phyloP scores from a whole-genome alignment of 805 yeast genomes.

The Scheffersomyces ergatensis region DNA sequence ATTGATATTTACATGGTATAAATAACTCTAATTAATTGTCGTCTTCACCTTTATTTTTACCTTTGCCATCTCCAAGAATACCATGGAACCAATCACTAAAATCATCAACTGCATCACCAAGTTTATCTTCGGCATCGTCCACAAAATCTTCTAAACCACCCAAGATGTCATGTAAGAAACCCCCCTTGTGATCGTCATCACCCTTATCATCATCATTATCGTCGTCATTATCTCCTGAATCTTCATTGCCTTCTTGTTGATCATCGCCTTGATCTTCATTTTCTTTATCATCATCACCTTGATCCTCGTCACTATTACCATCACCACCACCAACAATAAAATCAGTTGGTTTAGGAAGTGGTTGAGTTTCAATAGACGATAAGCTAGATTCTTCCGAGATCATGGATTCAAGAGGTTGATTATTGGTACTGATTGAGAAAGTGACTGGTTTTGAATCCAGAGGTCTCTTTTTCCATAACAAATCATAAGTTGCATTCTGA shows the following conservation, averaged over 20 bases:
- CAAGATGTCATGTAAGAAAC: constrained; percentile 12
- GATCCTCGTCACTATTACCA: neutral
- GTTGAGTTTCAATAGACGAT: constrained; percentile 11
- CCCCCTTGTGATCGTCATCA: constrained; percentile 14
- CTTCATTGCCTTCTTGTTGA: constrained; percentile 10
- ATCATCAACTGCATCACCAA: constrained; percentile 15
- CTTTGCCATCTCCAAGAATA: constrained; percentile 5
- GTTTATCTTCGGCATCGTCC: constrained; percentile 11
- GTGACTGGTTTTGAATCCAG: constrained; percentile 11
- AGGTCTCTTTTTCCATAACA: constrained; percentile 23
- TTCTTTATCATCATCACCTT: neutral
- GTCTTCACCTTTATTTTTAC: neutral
- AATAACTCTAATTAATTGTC: neutral
- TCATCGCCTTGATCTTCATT: constrained; percentile 1
- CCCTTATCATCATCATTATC: constrained; percentile 7
- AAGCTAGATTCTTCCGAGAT: constrained; percentile 19
- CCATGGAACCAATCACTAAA: constrained; percentile 10
- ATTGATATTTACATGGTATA: too few relatives aligned
- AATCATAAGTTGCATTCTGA: constrained; percentile 52
- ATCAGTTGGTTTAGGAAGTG: constrained; percentile 27
- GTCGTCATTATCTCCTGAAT: constrained; percentile 14
- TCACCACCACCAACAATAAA: constrained; percentile 6
- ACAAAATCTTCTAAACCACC: constrained; percentile 11
- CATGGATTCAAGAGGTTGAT: constrained; percentile 22
- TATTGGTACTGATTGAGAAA: constrained; percentile 17